Percentiles rank a stretch among this genome's conserved stretches.
These are phyloP conservation scores for Ophiorrhiza pumila DNA, from an alignment of 257 asterid species.

Conservation along the genomic window DNA sequence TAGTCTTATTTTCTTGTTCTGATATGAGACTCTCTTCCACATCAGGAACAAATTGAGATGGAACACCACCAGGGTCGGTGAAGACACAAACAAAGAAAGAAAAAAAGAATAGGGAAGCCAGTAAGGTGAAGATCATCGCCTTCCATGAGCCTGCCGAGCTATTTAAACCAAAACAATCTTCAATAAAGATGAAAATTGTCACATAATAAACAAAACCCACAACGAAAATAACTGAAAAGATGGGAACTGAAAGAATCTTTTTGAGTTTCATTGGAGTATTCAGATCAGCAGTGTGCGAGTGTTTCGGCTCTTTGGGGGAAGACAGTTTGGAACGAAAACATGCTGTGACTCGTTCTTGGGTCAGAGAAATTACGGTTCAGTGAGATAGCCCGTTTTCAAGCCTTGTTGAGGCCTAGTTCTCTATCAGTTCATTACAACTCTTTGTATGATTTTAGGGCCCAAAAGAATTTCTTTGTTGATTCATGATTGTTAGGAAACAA, in stretches of 20 bases:
- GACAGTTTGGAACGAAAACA: not conserved
- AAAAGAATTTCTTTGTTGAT: too few relatives aligned
- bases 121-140: conserved; percentile 56
- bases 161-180: conserved; percentile 58
- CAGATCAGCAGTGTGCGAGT: not conserved
- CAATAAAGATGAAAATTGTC: conserved; percentile 66
- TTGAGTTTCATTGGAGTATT: conserved; percentile 39
- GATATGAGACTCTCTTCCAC: conserved; percentile 31
- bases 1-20: conserved; percentile 36
- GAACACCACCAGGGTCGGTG: conserved; percentile 26
- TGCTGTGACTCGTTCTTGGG: too few relatives aligned
- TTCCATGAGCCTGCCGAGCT: conserved; percentile 60
- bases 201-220: conserved; percentile 59
- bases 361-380: too few relatives aligned
- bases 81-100: conserved; percentile 27
- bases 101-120: conserved; percentile 26
- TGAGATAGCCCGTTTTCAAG: too few relatives aligned
- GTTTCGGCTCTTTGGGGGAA: not conserved
- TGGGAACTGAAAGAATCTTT: conserved; percentile 58
- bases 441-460: too few relatives aligned
- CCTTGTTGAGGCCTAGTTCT: too few relatives aligned
- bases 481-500: too few relatives aligned
- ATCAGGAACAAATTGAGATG: conserved; percentile 30
- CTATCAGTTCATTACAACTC: too few relatives aligned
- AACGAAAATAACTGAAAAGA: conserved; percentile 43